These are phyloP conservation scores for Coprinopsis cinerea DNA, from an alignment of 768 basidiomycete species.

Conservation along the genomic window DNA sequence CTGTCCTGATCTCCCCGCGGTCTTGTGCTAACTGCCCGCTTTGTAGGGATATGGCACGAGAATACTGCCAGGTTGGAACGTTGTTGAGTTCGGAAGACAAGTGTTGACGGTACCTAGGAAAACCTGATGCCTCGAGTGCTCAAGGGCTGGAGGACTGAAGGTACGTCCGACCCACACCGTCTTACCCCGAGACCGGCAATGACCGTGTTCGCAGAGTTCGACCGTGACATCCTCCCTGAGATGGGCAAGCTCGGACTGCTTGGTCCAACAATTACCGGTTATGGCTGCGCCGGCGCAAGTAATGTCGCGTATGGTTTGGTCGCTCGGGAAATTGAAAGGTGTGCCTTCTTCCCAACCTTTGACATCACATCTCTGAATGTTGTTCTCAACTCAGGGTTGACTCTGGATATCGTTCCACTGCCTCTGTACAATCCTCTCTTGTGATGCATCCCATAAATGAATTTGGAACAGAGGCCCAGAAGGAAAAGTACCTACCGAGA, in stretches of 20 bases:
- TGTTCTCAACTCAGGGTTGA: slow-evolving; percentile 59
- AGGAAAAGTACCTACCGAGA: slow-evolving; percentile 83
- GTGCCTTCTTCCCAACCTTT: slow-evolving; percentile 9
- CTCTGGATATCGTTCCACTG: slow-evolving; percentile 91
- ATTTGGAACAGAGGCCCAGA: slow-evolving; percentile 86
- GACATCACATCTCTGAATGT: not conserved
- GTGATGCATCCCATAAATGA: slow-evolving; percentile 94
- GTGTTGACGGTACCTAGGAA: slow-evolving; percentile 41
- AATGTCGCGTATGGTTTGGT: slow-evolving; percentile 93
- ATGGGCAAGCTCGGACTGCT: slow-evolving; percentile 92
- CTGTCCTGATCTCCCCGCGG: not conserved
- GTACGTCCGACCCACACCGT: slow-evolving; percentile 30
- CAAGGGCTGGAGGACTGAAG: slow-evolving; percentile 83
- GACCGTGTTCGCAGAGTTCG: slow-evolving; percentile 49
- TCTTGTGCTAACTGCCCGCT: slow-evolving; percentile 6
- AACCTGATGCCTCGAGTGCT: slow-evolving; percentile 83
- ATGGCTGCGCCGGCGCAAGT: slow-evolving; percentile 89
- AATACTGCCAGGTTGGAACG: slow-evolving; percentile 68
- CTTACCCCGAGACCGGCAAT: not conserved
- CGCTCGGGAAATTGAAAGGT: slow-evolving; percentile 91
- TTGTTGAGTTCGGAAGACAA: not conserved
- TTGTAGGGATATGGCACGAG: slow-evolving; percentile 67
- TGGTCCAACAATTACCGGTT: slow-evolving; percentile 89
- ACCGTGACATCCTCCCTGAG: slow-evolving; percentile 70
- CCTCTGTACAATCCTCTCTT: slow-evolving; percentile 92